These are phyloP conservation scores for Tetrahymena borealis DNA, from an alignment of 73 alveolate species.

Conservation along the genomic window DNA sequence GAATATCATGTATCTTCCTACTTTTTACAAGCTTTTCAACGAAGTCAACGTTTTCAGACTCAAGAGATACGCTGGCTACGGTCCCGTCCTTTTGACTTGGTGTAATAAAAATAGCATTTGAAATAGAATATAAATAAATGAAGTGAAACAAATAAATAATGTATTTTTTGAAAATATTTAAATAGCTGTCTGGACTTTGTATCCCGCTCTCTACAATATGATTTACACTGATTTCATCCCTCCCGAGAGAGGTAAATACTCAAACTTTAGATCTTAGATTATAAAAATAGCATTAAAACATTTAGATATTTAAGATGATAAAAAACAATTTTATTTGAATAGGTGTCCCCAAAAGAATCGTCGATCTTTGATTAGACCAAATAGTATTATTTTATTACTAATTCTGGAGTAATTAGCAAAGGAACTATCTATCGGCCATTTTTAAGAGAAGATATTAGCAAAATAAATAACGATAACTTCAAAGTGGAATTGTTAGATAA, in stretches of 20 bases:
- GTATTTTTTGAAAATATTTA: not conserved
- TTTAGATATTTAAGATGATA: not conserved
- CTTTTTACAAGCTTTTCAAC: conserved; percentile 70
- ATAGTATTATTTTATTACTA: not conserved
- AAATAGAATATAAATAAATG: not conserved
- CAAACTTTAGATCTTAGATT: conserved; percentile 16
- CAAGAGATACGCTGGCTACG: conserved; percentile 55
- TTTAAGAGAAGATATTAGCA: not conserved
- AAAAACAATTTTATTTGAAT: not conserved
- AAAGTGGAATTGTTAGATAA: too few relatives aligned
- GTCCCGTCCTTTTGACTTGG: conserved; percentile 52
- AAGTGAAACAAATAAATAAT: not conserved
- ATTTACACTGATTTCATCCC: conserved; percentile 65
- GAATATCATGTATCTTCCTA: conserved; percentile 65
- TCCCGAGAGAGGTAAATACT: conserved; percentile 69
- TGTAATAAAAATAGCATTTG: conserved; percentile 6
- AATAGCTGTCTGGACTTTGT: conserved; percentile 65
- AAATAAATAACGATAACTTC: not conserved
- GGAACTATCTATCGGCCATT: not conserved
- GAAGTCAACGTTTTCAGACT: conserved; percentile 54
- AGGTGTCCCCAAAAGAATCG: conserved; percentile 3
- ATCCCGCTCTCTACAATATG: conserved; percentile 73
- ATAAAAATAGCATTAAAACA: not conserved
- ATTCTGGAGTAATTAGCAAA: too few relatives aligned
- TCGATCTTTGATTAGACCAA: not conserved